These are phyloP conservation scores for Fusarium robinianum DNA, from an alignment of 2,329 filamentous ascomycete species.

Conservation along the genomic window DNA sequence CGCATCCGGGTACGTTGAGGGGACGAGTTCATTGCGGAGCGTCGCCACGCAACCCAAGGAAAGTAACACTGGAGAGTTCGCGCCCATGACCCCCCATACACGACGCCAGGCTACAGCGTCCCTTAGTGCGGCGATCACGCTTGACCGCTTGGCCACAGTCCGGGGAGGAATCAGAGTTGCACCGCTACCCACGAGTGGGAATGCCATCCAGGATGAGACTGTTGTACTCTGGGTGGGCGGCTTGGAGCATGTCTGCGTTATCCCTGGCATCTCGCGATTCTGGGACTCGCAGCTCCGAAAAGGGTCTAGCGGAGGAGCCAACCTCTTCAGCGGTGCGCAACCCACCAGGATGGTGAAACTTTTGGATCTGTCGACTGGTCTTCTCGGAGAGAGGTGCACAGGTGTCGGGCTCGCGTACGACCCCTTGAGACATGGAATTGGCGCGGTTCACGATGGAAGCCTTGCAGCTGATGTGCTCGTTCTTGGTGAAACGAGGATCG, in stretches of 20 bases:
- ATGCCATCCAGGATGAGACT: conserved; percentile 56
- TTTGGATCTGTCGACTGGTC: conserved; percentile 55
- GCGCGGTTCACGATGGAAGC: conserved; percentile 40
- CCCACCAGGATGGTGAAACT: conserved; percentile 61
- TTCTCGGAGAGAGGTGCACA: conserved; percentile 61
- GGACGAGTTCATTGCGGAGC: conserved; percentile 58
- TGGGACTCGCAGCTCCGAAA: conserved; percentile 64
- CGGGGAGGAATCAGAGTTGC: conserved; percentile 58
- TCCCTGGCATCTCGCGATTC: conserved; percentile 59
- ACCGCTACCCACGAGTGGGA: conserved; percentile 49
- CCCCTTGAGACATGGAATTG: conserved; percentile 32
- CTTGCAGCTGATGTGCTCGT: conserved; percentile 59
- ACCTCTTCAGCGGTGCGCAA: conserved; percentile 60
- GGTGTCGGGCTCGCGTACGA: conserved; percentile 54
- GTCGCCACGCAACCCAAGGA: conserved; percentile 43
- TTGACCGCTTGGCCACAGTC: conserved; percentile 57
- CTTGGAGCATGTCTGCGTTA: conserved; percentile 60
- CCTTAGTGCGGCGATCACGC: conserved; percentile 47
- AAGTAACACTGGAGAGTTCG: conserved; percentile 55
- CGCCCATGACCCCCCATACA: conserved; percentile 67
- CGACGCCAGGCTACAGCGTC: conserved; percentile 57
- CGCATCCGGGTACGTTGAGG: conserved; percentile 63
- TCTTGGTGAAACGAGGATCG: conserved; percentile 59
- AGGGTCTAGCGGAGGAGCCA: conserved; percentile 54
- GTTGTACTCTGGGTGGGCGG: conserved; percentile 62